Evolutionary conservation across 306 rosid species (phyloP).

Genomic region (Fragaria iinumae): DNA sequence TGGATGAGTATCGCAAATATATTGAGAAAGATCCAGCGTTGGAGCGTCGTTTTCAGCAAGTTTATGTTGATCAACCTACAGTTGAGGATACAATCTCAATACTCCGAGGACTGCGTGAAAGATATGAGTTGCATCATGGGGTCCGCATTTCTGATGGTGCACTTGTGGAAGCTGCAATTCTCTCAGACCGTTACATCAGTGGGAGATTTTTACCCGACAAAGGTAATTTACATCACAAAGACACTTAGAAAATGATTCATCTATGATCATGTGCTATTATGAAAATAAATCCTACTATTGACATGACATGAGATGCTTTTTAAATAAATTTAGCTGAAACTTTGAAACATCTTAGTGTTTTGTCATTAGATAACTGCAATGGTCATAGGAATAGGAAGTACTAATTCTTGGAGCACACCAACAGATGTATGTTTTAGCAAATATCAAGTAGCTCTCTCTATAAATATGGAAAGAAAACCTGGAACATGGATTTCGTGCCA

Average conservation of each 20-base stretch:
- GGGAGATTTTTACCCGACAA: constrained; percentile 97
- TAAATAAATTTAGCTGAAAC: neutral
- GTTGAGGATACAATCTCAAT: constrained; percentile 89
- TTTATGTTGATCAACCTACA: constrained; percentile 92
- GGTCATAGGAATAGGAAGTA: neutral
- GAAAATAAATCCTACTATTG: no score
- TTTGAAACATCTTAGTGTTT: neutral
- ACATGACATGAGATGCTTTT: neutral
- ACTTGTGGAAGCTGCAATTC: constrained; percentile 95
- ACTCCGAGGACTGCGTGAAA: constrained; percentile 89
- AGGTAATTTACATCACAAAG: constrained; percentile 47
- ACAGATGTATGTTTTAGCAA: neutral
- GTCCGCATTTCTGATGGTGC: constrained; percentile 97
- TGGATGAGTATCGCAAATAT: constrained; percentile 92
- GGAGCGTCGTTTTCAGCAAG: constrained; percentile 98
- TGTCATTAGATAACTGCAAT: neutral
- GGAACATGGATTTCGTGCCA: neutral
- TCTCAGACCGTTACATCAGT: constrained; percentile 96
- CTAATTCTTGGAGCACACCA: neutral
- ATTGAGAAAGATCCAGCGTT: constrained; percentile 98
- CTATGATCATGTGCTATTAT: neutral
- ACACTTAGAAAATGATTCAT: neutral
- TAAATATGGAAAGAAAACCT: neutral
- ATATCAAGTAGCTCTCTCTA: neutral
- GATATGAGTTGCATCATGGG: constrained; percentile 98